These are phyloP conservation scores for Acer yangbiense DNA, from an alignment of 345 rosid species.

Conservation along the genomic window DNA sequence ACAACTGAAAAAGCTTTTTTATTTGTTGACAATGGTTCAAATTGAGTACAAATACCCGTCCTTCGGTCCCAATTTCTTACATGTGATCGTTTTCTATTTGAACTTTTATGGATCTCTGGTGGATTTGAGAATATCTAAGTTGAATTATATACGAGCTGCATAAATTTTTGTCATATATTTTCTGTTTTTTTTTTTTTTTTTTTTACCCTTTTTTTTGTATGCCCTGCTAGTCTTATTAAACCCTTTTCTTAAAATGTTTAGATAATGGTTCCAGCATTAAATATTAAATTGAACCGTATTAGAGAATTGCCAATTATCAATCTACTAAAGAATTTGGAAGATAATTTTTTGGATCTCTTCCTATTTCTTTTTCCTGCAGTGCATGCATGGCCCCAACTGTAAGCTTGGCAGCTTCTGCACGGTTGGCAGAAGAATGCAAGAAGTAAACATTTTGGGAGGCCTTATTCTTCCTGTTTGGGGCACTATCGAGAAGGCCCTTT, in stretches of 20 bases:
- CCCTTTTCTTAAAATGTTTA: not conserved
- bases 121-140: not conserved
- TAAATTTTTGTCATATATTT: not conserved
- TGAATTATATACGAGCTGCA: not conserved
- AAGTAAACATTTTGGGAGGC: slow-evolving; percentile 95
- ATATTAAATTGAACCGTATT: not conserved
- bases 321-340: not conserved
- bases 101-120: not conserved
- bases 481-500: slow-evolving; percentile 90
- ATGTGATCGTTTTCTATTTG: not conserved
- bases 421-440: slow-evolving; percentile 92
- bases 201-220: not conserved
- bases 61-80: not conserved
- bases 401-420: slow-evolving; percentile 88
- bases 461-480: slow-evolving; percentile 99
- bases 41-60: not conserved
- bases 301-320: not conserved
- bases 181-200: not conserved
- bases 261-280: not conserved
- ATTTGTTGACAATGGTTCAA: not conserved
- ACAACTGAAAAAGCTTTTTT: not conserved
- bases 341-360: not conserved
- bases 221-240: not conserved
- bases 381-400: slow-evolving; percentile 99
- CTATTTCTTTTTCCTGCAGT: slow-evolving; percentile 51